Conservation (phyloP, 2,329 filamentous ascomycete species). For the Ceratocystis ficicola region DNA sequence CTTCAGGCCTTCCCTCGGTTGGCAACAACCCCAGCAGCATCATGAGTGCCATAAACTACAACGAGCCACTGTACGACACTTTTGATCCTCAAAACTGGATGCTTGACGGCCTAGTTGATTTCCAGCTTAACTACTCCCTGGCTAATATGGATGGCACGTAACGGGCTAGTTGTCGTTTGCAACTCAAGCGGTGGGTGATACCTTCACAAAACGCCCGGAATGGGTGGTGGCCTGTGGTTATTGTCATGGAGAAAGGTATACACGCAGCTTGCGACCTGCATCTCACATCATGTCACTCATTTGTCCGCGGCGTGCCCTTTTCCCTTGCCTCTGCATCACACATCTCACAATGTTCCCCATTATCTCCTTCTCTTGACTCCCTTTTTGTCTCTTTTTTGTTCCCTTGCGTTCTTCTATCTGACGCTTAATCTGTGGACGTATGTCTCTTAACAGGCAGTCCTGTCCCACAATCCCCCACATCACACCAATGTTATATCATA, state of each 20-base stretch:
- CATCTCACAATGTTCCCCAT: neutral
- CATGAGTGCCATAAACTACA: conserved; percentile 43
- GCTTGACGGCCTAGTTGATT: conserved; percentile 71
- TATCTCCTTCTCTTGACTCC: neutral
- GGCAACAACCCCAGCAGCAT: conserved; percentile 34
- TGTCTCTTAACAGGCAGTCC: conserved; percentile 3
- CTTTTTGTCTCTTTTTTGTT: neutral
- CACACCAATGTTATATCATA: neutral
- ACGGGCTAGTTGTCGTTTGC: neutral
- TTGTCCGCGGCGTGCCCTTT: neutral
- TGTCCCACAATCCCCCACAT: neutral
- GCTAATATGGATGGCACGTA: conserved; percentile 28
- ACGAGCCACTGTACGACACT: conserved; percentile 66
- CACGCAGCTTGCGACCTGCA: neutral
- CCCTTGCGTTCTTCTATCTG: neutral
- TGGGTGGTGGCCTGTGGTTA: neutral
- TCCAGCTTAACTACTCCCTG: conserved; percentile 53
- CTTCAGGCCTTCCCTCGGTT: conserved; percentile 27
- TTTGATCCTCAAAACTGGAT: conserved; percentile 93
- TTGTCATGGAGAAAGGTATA: neutral
- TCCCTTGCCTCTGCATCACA: neutral
- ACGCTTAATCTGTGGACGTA: neutral
- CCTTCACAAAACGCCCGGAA: neutral
- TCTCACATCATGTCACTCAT: neutral
- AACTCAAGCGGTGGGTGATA: neutral